These are phyloP conservation scores for Aaosphaeria pasadenensis DNA, from an alignment of 2,329 filamentous ascomycete genomes.

Conservation along the genomic window DNA sequence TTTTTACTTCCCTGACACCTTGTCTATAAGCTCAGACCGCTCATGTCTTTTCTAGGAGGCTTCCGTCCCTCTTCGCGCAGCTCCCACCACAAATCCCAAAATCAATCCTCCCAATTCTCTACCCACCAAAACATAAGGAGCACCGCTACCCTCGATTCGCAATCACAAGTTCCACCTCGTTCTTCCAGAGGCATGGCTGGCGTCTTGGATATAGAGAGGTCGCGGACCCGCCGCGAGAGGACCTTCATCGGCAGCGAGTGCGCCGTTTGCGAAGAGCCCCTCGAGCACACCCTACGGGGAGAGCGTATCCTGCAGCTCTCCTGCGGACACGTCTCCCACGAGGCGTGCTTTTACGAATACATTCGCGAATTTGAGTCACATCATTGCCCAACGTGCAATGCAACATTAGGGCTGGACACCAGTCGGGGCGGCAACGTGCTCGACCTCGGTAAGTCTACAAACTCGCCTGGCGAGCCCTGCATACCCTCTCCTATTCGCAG, in stretches of 20 bases:
- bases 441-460: constrained; percentile 68
- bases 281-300: constrained; percentile 91
- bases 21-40: constrained; percentile 36
- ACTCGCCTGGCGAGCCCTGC: background rate
- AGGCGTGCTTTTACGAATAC: constrained; percentile 98
- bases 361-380: constrained; percentile 93
- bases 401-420: constrained; percentile 86
- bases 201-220: constrained; percentile 72
- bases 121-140: constrained; percentile 15
- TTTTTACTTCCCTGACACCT: constrained; percentile 16
- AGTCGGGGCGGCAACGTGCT: constrained; percentile 90
- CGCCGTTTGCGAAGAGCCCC: constrained; percentile 91
- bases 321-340: constrained; percentile 94
- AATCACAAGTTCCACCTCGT: constrained; percentile 27
- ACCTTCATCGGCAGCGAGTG: constrained; percentile 96
- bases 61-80: constrained; percentile 36
- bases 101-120: constrained; percentile 5
- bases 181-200: constrained; percentile 54
- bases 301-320: constrained; percentile 95
- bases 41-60: constrained; percentile 41
- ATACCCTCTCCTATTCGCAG: background rate
- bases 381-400: constrained; percentile 90
- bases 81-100: constrained; percentile 15
- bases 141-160: constrained; percentile 22
- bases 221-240: constrained; percentile 77